These are phyloP conservation scores for Chaetomium tenue DNA, from an alignment of 495 filamentous ascomycete genomes.

Conservation along the genomic window DNA sequence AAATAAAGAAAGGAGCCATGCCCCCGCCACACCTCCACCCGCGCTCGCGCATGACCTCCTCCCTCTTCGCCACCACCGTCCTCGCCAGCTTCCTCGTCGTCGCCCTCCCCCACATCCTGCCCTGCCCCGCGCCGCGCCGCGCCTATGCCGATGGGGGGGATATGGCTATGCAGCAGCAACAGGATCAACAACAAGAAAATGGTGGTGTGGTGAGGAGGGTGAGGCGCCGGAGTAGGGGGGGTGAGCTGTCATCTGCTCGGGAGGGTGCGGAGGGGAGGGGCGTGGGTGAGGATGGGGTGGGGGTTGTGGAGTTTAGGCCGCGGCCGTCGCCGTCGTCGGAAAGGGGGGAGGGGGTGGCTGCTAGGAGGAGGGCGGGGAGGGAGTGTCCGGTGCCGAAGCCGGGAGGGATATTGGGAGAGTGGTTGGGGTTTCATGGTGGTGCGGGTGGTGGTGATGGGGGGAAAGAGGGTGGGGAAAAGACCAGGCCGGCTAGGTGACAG, in stretches of 20 bases:
- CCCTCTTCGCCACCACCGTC: constrained; percentile 93
- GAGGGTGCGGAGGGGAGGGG: background rate
- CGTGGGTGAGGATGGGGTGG: constrained; percentile 22
- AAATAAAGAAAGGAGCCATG: constrained; percentile 49
- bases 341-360: background rate
- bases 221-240: constrained; percentile 48
- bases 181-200: background rate
- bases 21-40: constrained; percentile 90
- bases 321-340: constrained; percentile 13
- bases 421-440: constrained; percentile 63
- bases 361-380: constrained; percentile 31
- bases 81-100: constrained; percentile 89
- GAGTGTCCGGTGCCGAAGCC: constrained; percentile 88
- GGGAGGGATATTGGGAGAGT: constrained; percentile 65
- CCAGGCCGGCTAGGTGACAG: constrained; percentile 26
- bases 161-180: too few relatives aligned
- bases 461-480: constrained; percentile 16
- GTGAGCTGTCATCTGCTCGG: constrained; percentile 5
- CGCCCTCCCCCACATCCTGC: constrained; percentile 84
- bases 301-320: constrained; percentile 34
- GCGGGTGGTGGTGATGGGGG: constrained; percentile 16
- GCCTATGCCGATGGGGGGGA: constrained; percentile 64
- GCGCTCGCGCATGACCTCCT: constrained; percentile 82
- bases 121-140: constrained; percentile 77
- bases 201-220: constrained; percentile 47